These are phyloP conservation scores for Alternaria novae-zelandiae DNA, from an alignment of 2,329 filamentous ascomycete genomes.

Conservation along the genomic window DNA sequence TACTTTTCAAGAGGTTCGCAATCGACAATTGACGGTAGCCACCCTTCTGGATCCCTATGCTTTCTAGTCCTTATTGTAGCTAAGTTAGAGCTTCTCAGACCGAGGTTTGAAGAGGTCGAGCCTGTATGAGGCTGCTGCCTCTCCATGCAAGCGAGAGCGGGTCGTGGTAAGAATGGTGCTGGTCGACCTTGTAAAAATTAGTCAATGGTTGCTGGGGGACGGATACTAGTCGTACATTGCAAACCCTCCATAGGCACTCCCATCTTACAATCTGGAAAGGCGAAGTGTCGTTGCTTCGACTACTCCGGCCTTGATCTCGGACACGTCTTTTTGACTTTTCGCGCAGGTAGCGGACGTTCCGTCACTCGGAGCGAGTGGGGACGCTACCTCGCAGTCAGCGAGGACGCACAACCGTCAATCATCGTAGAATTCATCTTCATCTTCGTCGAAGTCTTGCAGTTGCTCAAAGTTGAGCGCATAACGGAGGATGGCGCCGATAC, in stretches of 20 bases:
- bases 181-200: slow-evolving; percentile 35
- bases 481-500: slow-evolving; percentile 93
- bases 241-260: slow-evolving; percentile 46
- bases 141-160: slow-evolving; percentile 45
- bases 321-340: slow-evolving; percentile 42
- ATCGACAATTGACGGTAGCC: slow-evolving; percentile 36
- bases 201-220: not conserved
- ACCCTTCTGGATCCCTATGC: slow-evolving; percentile 23
- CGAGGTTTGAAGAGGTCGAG: slow-evolving; percentile 17
- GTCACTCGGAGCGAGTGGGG: slow-evolving; percentile 64
- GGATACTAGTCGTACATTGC: slow-evolving; percentile 33
- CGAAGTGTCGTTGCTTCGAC: slow-evolving; percentile 42
- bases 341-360: slow-evolving; percentile 60
- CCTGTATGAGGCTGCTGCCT: slow-evolving; percentile 34
- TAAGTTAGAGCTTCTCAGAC: slow-evolving; percentile 26
- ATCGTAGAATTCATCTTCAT: slow-evolving; percentile 87
- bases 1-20: slow-evolving; percentile 33
- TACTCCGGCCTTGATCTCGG: slow-evolving; percentile 35
- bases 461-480: slow-evolving; percentile 99
- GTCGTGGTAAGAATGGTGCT: slow-evolving; percentile 47
- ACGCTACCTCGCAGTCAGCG: slow-evolving; percentile 84
- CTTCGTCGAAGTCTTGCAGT: slow-evolving; percentile 81
- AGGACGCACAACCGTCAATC: slow-evolving; percentile 92
- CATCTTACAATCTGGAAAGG: slow-evolving; percentile 51
- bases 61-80: slow-evolving; percentile 17